Base-by-base conservation (phyloP, 2,329 filamentous ascomycete species). In the Aspergillus fructus region DNA sequence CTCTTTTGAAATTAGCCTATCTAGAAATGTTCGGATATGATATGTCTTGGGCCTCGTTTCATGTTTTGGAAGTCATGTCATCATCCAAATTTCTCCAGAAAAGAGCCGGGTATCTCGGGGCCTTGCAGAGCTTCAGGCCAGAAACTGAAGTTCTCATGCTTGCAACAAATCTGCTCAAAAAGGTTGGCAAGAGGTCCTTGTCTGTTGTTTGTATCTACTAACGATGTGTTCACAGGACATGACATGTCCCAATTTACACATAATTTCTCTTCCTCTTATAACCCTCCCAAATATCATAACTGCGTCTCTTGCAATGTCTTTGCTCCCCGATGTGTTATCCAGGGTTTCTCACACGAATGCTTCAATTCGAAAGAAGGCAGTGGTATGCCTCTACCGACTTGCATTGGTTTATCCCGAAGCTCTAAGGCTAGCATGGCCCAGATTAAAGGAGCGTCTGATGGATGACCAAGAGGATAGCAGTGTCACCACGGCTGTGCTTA, bases 1-100 rank as follows among this genome's bases (percentile, higher is more conserved):
- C 94, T 46, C 83, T 99, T 53, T 81, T 99, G 70, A 99, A 99
- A 80, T 84, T 99, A 67, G 89, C 97, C 53, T 99, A 99, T 74
- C 85, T 99, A 64, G 94, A 99, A 74, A 99, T 99, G 94, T 93
- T 97, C 66, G 94, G 94, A 13, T 90, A 97, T 73, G 94, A 97
- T 76, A 99, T 99, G 94, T 97, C 93, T 3, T 99, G 94, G 94
- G 94, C 94, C 4, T 93, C 93, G 12, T 99, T 99, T 78, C 91
- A 99, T 74, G 93, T 97, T 52, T 87, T 99, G 48, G 94, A 99
- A 78, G 94, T 99, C 77, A 99, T 99, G 94, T 96, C 93, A 39
- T 96, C 91, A 40, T 83, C 89, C 48, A 97, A 97, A 73, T 96
- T 96, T 74, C 84, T 92, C 65, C 93, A 97, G 76, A 99, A 99